Base-by-base conservation (phyloP, 345 rosid species). In the Melastoma malabathricum region DNA sequence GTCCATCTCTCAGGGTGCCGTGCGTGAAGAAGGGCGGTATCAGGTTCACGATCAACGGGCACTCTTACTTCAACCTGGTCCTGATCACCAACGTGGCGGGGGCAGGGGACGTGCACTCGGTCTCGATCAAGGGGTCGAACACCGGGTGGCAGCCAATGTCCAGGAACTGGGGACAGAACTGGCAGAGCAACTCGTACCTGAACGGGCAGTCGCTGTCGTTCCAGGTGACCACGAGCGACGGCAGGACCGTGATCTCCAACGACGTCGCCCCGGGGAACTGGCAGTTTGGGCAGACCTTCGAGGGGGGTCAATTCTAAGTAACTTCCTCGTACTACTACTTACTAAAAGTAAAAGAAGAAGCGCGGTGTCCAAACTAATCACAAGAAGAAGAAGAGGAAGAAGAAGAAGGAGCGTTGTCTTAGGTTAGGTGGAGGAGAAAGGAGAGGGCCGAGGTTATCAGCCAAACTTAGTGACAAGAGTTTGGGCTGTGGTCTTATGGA, bases 101-200 rank as follows among this genome's bases (percentile, higher is more conserved):
- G 1, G 87, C 95, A 1, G 97, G 97, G 49, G 97, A 89, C 44
- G 74, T 85, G 0, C 76, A 77, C 13, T 17, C 89, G 0, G 97
- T 74, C 2, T 85, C 97, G 9, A 83, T 89, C 72, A 89, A 81
- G 64, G 97, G 97, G 15, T 77, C 93, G 0, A 83, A 75, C 4
- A 61, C 95, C 6, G 81, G 80, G 31, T 89, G 97, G 97, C 95
- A 82, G 67, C 10, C 85, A 1, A 75, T 89, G 97, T 89, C 97
- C 13, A 74, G 97, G 51, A 89, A 89, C 38, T 89, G 97, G 97
- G 97, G 97, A 6, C 97, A 89, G 61, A 89, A 89, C 64, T 89
- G 97, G 97, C 97, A 89, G 58, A 89, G 97, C 75, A 89, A 89
- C 50, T 69, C 84, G 6, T 72, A 75, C 62, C 64, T 89, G 18